Base-by-base conservation (phyloP, 2,329 filamentous ascomycete species). In the Fusarium sp. region DNA sequence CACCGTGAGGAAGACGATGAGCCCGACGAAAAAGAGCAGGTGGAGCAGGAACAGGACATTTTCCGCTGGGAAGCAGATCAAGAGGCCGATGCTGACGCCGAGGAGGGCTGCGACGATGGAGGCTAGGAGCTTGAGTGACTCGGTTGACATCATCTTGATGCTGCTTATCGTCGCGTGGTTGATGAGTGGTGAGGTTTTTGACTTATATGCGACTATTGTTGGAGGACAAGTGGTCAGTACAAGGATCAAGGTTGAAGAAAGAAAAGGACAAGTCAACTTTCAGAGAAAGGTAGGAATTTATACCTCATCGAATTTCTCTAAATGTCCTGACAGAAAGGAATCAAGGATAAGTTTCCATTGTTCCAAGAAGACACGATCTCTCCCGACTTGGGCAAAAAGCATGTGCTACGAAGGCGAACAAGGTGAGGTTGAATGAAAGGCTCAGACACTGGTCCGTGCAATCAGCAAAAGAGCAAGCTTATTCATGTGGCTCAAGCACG, bases 1-100 rank as follows among this genome's bases (percentile, higher is more conserved):
- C 73, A 83, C 83, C 33, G 80, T 79, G 31, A 79, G 46, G 57
- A 81, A 82, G 56, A 82, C 75, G 62, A 71, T 16, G 3, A 79
- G 58, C 22, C 62, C 61, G n/a, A 79, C 66, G 46, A 75, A 22
- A 3, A 73, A 49, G 6, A 78, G 46, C 31, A 80, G 17, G 31
- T 63, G 61, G 0, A 74, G 72, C 11, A 75, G 53, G 35, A 71
- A 38, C 4, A 75, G 59, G 68, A 17, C 46, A n/a, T 33, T 51
- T 62, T 61, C 53, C 6, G 58, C 56, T 14, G 66, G 66, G 20
- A 64, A 61, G n/a, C 40, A 27, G 11, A 68, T 20, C 36, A 71
- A 10, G 16, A 66, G 42, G 4, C 62, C 22, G 11, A 53, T n/a
- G 6, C 55, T 60, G 17, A 70, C 22, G 1, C 60, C 53, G n/a